Base-by-base conservation (phyloP, 768 basidiomycete species). In the Jaapia argillacea region DNA sequence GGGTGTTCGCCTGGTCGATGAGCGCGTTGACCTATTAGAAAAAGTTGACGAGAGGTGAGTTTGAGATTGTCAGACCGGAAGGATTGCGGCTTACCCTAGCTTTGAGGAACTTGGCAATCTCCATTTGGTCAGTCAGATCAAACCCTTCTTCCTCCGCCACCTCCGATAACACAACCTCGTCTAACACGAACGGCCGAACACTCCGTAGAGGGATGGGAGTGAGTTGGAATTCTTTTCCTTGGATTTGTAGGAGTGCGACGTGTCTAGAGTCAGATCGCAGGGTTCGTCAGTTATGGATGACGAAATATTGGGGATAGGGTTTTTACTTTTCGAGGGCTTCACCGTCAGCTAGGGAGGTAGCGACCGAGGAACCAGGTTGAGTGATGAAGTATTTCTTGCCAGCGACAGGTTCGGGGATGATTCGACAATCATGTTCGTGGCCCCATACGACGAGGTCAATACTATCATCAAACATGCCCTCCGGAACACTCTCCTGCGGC, bases 391-490 rank as follows among this genome's bases (percentile, higher is more conserved):
- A 99, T 13, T 74, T 74, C 60, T 94, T 93, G 10, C 88, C 91
- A 3, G 89, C 81, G 5, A 99, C 94, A 4, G 79, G 74, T 54
- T 96, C 90, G 1, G 96, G 94, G 2, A 79, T 68, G 43, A 94
- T 86, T 24, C 93, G 78, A 55, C 94, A 98, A 60, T 98, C 96
- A 57, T 99, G 96, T 60, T 99, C 96, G 59, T 99, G 96, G 5
- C 96, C 96, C 96, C 96, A 99, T 2, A 99, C 71, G 5, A 99
- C 88, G 13, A 99, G 72, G 53, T 97, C 80, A 26, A 97, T 72
- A 53, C 81, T 85, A 56, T 99, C 90, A 56, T 98, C 94, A 52
- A 99, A 99, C 79, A 97, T 85, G 47, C 86, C 85, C 55, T 98
- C 96, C 5, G 94, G 92, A 1, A 98, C 93, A 10, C 75, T 90